Evolutionary conservation across 2,329 filamentous ascomycete species (phyloP).

Genomic region (Trichoderma sp.): DNA sequence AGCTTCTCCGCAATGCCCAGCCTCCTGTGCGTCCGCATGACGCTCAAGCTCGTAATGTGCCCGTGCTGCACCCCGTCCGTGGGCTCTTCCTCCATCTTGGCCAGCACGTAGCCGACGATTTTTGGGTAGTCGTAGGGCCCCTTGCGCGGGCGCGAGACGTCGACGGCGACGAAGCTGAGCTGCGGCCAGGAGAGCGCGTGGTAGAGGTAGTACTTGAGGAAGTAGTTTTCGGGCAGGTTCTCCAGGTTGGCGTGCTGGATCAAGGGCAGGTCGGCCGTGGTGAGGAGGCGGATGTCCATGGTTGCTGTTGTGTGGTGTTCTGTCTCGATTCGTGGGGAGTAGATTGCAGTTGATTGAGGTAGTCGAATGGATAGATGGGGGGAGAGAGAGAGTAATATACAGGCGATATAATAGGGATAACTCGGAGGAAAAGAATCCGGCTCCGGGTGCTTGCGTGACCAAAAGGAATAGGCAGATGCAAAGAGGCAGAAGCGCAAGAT

Average conservation of each 20-base stretch:
- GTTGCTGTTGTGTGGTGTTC: not conserved
- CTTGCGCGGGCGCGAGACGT: conserved; percentile 75
- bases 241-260: conserved; percentile 99
- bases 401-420: not conserved
- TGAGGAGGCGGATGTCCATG: conserved; percentile 91
- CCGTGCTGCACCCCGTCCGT: conserved; percentile 87
- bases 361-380: not conserved
- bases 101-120: conserved; percentile 98
- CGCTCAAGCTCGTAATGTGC: conserved; percentile 91
- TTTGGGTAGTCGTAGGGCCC: conserved; percentile 88
- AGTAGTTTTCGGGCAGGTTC: conserved; percentile 99
- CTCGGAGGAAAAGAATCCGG: not conserved
- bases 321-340: not conserved
- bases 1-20: conserved; percentile 94
- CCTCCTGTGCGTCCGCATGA: conserved; percentile 92
- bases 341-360: not conserved
- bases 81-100: conserved; percentile 99
- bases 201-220: conserved; percentile 99
- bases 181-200: conserved; percentile 98
- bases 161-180: conserved; percentile 93
- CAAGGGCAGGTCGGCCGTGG: conserved; percentile 78
- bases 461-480: not conserved
- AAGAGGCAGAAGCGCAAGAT: not conserved
- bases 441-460: not conserved
- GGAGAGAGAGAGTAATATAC: too few species aligned